Percentiles rank a stretch among this genome's conserved stretches.
phyloP scores from a whole-genome alignment of 768 basidiomycete species.

The Filobasidium floriforme region DNA sequence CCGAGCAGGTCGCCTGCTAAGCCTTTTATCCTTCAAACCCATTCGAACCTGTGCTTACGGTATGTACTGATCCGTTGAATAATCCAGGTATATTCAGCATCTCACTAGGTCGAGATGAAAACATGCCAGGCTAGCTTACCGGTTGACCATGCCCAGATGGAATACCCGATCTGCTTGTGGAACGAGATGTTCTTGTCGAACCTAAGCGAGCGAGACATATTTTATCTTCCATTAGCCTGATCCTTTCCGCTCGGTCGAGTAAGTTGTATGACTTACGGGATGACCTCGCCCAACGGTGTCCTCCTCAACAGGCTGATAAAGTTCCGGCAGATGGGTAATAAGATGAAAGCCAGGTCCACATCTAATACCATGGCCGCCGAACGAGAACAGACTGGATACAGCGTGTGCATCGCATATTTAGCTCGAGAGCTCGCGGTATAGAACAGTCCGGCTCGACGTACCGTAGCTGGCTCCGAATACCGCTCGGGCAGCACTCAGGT shows the following conservation, averaged over 20 bases:
- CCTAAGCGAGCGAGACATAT: not conserved
- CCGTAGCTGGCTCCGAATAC: conserved; percentile 71
- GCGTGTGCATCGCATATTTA: not conserved
- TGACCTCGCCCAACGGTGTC: conserved; percentile 56
- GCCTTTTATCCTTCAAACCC: not conserved
- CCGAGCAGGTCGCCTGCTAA: conserved; percentile 25
- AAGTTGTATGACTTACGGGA: conserved; percentile 24
- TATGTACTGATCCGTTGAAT: conserved; percentile 53
- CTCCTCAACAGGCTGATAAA: conserved; percentile 82
- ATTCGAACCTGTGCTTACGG: conserved; percentile 51
- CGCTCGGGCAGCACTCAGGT: conserved; percentile 58
- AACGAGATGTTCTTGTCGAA: conserved; percentile 90
- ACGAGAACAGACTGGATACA: conserved; percentile 65
- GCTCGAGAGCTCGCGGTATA: not conserved
- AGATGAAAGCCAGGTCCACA: conserved; percentile 84
- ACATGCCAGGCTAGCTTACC: not conserved
- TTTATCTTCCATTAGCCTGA: not conserved
- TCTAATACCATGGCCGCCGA: conserved; percentile 82
- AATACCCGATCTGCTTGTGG: conserved; percentile 73
- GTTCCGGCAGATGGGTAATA: conserved; percentile 90
- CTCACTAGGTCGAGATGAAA: not conserved
- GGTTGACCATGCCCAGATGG: conserved; percentile 66
- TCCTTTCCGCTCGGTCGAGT: not conserved
- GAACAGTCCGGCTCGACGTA: conserved; percentile 45
- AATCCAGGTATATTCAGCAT: not conserved